Base-by-base conservation (phyloP, 306 rosid species). In the Castanea crenata region DNA sequence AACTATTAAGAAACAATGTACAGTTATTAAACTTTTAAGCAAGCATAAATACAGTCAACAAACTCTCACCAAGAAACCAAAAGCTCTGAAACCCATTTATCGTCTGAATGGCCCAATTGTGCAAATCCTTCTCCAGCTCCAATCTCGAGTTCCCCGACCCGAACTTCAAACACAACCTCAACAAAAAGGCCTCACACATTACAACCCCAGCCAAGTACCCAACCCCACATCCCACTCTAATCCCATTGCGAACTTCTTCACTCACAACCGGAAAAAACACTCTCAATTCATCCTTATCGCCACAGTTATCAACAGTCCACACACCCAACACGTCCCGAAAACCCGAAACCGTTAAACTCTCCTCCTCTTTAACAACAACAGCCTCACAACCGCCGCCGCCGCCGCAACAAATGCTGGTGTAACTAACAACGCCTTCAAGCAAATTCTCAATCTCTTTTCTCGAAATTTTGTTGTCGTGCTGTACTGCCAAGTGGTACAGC, bases 141-240 rank as follows among this genome's bases (percentile, higher is more conserved):
- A 52, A 84, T 84, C 81, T 82, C 0, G 82, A 23, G 57, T 71
- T 32, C 65, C 88, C 89, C n/a, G 52, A 38, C 12, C 83, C 71
- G 4, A 89, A 87, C 76, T 58, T 70, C 81, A 90, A 84, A 76
- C 91, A 85, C 82, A 92, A 49, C 73, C 82, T 89, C 83, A 92
- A 74, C 85, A 92, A 73, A 55, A 92, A 83, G 74, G 87, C 88
- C 62, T 90, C 90, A 51, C 84, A 87, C 92, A 90, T 90, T 10
- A 92, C 93, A 49, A 90, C 80, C 56, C 94, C 97, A 73, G 93
- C 91, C 29, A 90, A 83, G 29, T 71, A 75, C 34, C 87, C 89
- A 29, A 88, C 75, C 62, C 83, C 85, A 64, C 85, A 83, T 55
- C 90, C 88, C 79, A 11, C 55, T 77, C 31, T 59, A 46, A 90